Evolutionary conservation across 139 green algal species (phyloP).

Genomic region (Volvox reticuliferus): DNA sequence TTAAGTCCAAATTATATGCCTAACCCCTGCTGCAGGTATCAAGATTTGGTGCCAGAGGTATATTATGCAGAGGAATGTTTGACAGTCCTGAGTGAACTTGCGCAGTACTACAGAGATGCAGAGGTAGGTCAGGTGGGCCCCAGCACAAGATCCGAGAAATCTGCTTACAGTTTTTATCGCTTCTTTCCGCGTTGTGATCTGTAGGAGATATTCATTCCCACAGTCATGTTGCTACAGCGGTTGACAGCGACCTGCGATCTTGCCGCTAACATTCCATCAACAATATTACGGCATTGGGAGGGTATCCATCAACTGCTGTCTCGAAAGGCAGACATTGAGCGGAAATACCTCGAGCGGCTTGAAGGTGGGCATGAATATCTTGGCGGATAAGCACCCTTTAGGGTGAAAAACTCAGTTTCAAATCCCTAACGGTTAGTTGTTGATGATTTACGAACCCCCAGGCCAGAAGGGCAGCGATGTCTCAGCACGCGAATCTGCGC

Average conservation of each 20-base stretch:
- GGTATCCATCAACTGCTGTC: slow-evolving; percentile 78
- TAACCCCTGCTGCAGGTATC: background rate
- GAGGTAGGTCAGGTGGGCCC: slow-evolving; percentile 11
- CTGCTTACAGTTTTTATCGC: background rate
- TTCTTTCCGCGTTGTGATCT: background rate
- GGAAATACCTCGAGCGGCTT: slow-evolving; percentile 83
- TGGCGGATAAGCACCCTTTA: too few relatives aligned
- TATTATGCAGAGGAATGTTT: slow-evolving; percentile 68
- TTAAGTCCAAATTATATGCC: background rate
- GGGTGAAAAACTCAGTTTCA: too few relatives aligned
- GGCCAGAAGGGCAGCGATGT: slow-evolving; percentile 82
- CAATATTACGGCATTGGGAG: slow-evolving; percentile 71
- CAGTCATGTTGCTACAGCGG: slow-evolving; percentile 57
- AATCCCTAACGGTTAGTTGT: too few relatives aligned
- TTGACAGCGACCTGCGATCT: slow-evolving; percentile 58
- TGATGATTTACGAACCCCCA: too few relatives aligned
- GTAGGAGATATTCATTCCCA: slow-evolving; percentile 76
- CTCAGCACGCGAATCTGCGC: slow-evolving; percentile 74
- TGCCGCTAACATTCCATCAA: slow-evolving; percentile 45
- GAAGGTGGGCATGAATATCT: slow-evolving; percentile 66
- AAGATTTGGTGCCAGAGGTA: slow-evolving; percentile 60
- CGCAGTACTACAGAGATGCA: slow-evolving; percentile 81
- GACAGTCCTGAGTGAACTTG: slow-evolving; percentile 71
- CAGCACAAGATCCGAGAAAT: background rate
- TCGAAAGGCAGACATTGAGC: slow-evolving; percentile 77